These are phyloP conservation scores for Dictyostelium capitatum DNA, from an alignment of 78 protist genomes.

Conservation along the genomic window DNA sequence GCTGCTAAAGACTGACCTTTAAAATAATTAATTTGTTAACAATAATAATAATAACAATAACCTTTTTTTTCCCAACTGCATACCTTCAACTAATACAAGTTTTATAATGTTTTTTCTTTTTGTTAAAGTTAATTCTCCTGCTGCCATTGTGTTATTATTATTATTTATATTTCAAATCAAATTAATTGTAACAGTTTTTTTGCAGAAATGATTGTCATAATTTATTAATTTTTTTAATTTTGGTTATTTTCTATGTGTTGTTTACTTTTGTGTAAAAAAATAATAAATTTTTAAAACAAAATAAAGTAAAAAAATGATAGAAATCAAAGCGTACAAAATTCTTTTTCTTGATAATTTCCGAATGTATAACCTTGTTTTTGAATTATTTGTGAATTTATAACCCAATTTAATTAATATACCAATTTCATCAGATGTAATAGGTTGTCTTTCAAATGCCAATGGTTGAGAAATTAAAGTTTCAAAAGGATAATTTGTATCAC, in stretches of 20 bases:
- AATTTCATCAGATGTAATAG: conserved; percentile 56
- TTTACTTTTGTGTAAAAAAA: background rate
- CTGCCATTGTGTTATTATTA: too few relatives aligned
- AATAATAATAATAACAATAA: too few relatives aligned
- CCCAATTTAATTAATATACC: conserved; percentile 32
- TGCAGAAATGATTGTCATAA: too few relatives aligned
- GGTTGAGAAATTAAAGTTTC: conserved; percentile 18
- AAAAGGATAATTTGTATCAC: conserved; percentile 1
- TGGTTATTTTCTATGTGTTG: background rate
- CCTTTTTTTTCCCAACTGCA: too few relatives aligned
- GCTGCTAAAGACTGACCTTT: too few relatives aligned
- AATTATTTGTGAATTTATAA: conserved; percentile 21
- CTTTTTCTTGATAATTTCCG: conserved; percentile 42
- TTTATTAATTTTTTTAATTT: background rate
- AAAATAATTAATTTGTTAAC: too few relatives aligned
- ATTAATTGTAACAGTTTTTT: too few relatives aligned
- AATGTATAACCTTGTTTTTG: background rate
- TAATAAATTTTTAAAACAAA: background rate
- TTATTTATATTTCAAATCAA: too few relatives aligned
- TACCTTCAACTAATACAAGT: too few relatives aligned
- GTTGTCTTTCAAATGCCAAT: conserved; percentile 10
- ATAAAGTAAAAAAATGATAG: background rate
- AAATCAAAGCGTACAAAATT: background rate
- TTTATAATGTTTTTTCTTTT: too few relatives aligned
- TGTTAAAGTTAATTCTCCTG: too few relatives aligned